phyloP scores from a whole-genome alignment of 352 stramenopile genomes.

The Aphanomyces astaci region DNA sequence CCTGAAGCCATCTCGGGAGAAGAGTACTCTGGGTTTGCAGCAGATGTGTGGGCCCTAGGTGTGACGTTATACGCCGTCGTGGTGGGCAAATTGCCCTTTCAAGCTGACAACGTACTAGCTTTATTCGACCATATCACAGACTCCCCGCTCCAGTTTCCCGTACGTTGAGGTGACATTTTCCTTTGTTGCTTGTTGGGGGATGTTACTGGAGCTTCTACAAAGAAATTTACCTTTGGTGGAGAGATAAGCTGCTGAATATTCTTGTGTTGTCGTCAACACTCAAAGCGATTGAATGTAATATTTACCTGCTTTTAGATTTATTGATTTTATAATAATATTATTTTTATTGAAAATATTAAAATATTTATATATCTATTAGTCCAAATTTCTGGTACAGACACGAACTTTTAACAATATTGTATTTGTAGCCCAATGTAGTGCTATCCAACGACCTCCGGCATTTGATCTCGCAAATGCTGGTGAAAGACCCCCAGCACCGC shows the following conservation, averaged over 20 bases:
- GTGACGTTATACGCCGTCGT: constrained; percentile 88
- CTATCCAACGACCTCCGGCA: constrained; percentile 51
- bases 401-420: not conserved
- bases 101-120: constrained; percentile 70
- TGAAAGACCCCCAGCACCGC: constrained; percentile 66
- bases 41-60: constrained; percentile 87
- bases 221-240: too few relatives aligned
- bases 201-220: too few relatives aligned
- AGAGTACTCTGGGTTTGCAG: constrained; percentile 72
- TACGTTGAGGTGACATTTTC: too few relatives aligned
- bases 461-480: constrained; percentile 57
- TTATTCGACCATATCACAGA: constrained; percentile 88
- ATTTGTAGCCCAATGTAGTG: constrained; percentile 27
- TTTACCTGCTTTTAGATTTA: too few relatives aligned
- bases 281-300: too few relatives aligned
- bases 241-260: too few relatives aligned
- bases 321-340: too few relatives aligned
- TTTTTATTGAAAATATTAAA: too few relatives aligned
- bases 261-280: too few relatives aligned
- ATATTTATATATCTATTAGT: too few relatives aligned
- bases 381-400: constrained; percentile 26
- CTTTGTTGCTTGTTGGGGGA: too few relatives aligned
- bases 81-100: constrained; percentile 83
- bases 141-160: constrained; percentile 43
- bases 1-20: constrained; percentile 57